Evolutionary conservation across 2,329 filamentous ascomycete species (phyloP).

Genomic region (Fusarium sp.): DNA sequence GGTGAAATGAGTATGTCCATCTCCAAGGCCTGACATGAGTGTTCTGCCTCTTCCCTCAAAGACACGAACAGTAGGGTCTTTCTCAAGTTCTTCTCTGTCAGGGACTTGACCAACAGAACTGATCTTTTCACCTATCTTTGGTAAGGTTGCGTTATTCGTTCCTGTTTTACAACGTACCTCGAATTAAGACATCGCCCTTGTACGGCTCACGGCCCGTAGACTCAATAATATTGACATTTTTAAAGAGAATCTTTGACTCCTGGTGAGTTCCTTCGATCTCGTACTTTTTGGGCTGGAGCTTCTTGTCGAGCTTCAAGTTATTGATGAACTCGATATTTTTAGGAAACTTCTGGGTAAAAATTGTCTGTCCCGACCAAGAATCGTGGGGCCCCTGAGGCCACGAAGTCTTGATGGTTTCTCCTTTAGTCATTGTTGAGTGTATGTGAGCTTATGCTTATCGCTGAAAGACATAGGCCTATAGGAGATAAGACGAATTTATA

Average conservation of each 20-base stretch:
- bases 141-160: neutral
- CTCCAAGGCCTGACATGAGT: constrained; percentile 27
- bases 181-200: neutral
- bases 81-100: neutral
- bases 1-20: constrained; percentile 27
- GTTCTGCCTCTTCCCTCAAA: constrained; percentile 23
- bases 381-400: constrained; percentile 13
- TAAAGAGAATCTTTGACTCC: neutral
- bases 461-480: neutral
- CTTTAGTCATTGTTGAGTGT: constrained; percentile 1
- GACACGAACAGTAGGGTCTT: neutral
- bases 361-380: constrained; percentile 13
- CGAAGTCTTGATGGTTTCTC: neutral
- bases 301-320: neutral
- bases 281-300: neutral
- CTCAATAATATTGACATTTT: neutral
- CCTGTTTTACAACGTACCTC: neutral
- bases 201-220: neutral
- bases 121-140: neutral
- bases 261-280: neutral
- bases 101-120: neutral
- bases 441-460: neutral
- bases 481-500: neutral
- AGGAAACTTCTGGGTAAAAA: neutral
- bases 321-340: neutral